phyloP scores from a whole-genome alignment of 176 grass and related monocot species.

The Aegilops bicornis region DNA sequence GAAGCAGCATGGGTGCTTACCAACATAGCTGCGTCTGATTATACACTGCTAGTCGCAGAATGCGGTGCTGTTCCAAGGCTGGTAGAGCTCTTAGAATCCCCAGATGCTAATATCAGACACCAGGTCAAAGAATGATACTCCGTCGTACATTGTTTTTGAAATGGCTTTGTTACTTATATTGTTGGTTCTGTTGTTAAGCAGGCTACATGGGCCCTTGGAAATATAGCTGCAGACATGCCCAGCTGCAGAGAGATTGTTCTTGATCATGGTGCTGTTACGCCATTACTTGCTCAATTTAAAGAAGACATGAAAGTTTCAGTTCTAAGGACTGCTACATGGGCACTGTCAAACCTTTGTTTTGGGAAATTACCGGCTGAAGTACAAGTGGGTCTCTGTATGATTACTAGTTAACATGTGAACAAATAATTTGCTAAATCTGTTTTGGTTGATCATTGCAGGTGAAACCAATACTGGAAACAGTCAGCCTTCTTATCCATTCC shows the following conservation, averaged over 20 bases:
- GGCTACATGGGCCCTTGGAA: conserved; percentile 86
- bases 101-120: conserved; percentile 57
- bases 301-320: conserved; percentile 71
- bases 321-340: conserved; percentile 79
- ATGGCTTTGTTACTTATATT: conserved; percentile 5
- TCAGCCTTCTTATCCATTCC: conserved; percentile 68
- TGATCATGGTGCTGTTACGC: conserved; percentile 55
- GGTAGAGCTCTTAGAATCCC: conserved; percentile 63
- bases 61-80: conserved; percentile 60
- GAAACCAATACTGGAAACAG: conserved; percentile 66
- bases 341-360: conserved; percentile 75
- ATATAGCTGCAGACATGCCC: conserved; percentile 74
- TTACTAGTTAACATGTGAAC: background rate
- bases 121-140: conserved; percentile 51
- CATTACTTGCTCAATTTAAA: conserved; percentile 65
- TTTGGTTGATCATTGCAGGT: conserved; percentile 50
- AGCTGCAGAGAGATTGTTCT: conserved; percentile 71
- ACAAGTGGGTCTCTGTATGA: conserved; percentile 35
- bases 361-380: conserved; percentile 64
- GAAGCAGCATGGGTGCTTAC: conserved; percentile 86
- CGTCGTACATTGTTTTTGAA: background rate
- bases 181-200: conserved; percentile 34
- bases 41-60: conserved; percentile 69
- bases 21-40: conserved; percentile 84
- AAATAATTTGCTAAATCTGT: conserved; percentile 5